Base-by-base conservation (phyloP, 495 filamentous ascomycete species). In the Xylaria flabelliformis region DNA sequence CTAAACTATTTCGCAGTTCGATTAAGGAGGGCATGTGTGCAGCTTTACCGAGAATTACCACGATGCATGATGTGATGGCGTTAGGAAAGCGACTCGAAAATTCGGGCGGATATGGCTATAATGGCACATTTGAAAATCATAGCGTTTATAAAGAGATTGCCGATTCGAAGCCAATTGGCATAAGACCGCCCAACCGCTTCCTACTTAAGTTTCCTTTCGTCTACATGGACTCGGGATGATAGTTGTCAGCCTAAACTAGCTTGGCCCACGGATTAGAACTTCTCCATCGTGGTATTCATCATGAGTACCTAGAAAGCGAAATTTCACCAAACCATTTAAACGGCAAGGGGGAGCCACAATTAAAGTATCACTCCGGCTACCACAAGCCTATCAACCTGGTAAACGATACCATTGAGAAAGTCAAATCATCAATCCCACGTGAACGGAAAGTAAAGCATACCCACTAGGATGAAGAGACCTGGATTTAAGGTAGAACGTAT, bases 1-100 rank as follows among this genome's bases (percentile, higher is more conserved):
- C 70, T 72, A 61, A 72, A 26, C 6, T 36, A 17, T 29, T 13
- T 12, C 32, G 8, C 50, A 72, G 70, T 72, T 72, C 29, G 70
- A 72, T 67, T 72, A 72, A 72, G 53, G 53, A 32, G 46, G n/a
- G 2, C 2, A 4, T 29, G 26, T 50, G 32, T 39, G n/a, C 61
- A 34, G 34, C 63, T 58, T 29, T 50, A 50, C n/a, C 41, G 42
- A 42, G 42, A 32, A 67, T 42, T 67, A 72, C 48, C 13, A 72
- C 29, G 44, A 66, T 66, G 62, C 36, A 72, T 67, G 63, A 51
- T 55, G 51, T 61, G 55, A 58, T 67, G 70, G 62, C 62, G 51
- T 67, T 59, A 36, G 50, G 58, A 61, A n/a, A 61, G 53, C 70
- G 51, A 42, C 51, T 32, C 50, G 4, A 44, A 56, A 59, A 15